Percentiles rank a stretch among this genome's conserved stretches.
phyloP scores from a whole-genome alignment of 192 early-diverging fungal species.

The Mortierella alpina region DNA sequence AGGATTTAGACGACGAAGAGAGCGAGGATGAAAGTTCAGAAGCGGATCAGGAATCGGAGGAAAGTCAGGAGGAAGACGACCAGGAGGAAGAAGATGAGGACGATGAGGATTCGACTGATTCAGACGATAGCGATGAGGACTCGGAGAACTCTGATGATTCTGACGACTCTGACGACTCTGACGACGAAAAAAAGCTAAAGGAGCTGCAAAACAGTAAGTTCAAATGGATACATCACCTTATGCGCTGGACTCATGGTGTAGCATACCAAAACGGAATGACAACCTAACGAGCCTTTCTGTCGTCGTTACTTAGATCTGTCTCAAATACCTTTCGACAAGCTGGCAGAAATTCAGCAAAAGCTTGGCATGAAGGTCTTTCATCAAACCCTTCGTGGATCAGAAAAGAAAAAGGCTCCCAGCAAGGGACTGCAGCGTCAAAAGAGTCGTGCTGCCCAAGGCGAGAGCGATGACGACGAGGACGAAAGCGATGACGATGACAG shows the following conservation, averaged over 20 bases:
- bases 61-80: slow-evolving; percentile 26
- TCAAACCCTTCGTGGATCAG: slow-evolving; percentile 54
- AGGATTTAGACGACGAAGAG: slow-evolving; percentile 9
- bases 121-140: slow-evolving; percentile 24
- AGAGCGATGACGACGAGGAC: slow-evolving; percentile 46
- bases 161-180: slow-evolving; percentile 54
- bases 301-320: slow-evolving; percentile 62
- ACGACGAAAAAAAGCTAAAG: slow-evolving; percentile 62
- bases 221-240: background rate
- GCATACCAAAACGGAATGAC: background rate
- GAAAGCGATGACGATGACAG: slow-evolving; percentile 25
- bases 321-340: slow-evolving; percentile 82
- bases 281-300: background rate
- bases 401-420: slow-evolving; percentile 32
- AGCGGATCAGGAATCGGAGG: background rate
- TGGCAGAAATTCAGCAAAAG: slow-evolving; percentile 81
- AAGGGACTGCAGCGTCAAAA: slow-evolving; percentile 48
- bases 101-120: slow-evolving; percentile 5
- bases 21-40: background rate
- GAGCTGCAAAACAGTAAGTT: slow-evolving; percentile 59
- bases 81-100: slow-evolving; percentile 19
- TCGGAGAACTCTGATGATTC: slow-evolving; percentile 31
- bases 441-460: slow-evolving; percentile 24
- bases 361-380: slow-evolving; percentile 75
- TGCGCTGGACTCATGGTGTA: background rate